Evolutionary conservation across 2,329 filamentous ascomycete species (phyloP).

Genomic region (Neopestalotiopsis sp.): DNA sequence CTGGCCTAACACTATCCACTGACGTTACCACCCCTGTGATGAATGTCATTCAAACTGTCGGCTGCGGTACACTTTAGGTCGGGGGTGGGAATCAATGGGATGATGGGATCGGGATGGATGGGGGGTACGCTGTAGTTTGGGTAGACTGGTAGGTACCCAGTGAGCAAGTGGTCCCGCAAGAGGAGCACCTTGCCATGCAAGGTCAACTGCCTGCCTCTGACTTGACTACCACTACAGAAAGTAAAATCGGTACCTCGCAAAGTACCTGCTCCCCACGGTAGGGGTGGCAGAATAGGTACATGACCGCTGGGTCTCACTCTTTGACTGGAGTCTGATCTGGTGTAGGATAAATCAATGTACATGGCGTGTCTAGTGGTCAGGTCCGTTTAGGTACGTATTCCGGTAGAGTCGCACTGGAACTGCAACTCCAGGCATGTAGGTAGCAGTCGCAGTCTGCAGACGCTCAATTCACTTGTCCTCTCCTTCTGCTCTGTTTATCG

Average conservation of each 20-base stretch:
- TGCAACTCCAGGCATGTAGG: not conserved
- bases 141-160: not conserved
- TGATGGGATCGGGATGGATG: not conserved
- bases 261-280: not conserved
- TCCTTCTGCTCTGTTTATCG: not conserved
- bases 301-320: not conserved
- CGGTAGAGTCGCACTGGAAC: no score
- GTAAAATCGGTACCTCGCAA: not conserved
- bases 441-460: not conserved
- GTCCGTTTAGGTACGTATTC: no score
- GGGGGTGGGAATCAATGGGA: not conserved
- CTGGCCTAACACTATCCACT: not conserved
- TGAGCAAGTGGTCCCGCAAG: not conserved
- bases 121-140: not conserved
- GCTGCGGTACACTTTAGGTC: not conserved
- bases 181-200: not conserved
- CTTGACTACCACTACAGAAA: not conserved
- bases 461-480: not conserved
- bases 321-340: not conserved
- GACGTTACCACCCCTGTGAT: not conserved
- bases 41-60: not conserved
- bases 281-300: not conserved
- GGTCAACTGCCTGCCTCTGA: no score
- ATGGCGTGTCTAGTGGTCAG: not conserved
- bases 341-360: not conserved